Evolutionary conservation across 2,329 filamentous ascomycete genomes (phyloP).

Genomic region (Daldinia sp.): DNA sequence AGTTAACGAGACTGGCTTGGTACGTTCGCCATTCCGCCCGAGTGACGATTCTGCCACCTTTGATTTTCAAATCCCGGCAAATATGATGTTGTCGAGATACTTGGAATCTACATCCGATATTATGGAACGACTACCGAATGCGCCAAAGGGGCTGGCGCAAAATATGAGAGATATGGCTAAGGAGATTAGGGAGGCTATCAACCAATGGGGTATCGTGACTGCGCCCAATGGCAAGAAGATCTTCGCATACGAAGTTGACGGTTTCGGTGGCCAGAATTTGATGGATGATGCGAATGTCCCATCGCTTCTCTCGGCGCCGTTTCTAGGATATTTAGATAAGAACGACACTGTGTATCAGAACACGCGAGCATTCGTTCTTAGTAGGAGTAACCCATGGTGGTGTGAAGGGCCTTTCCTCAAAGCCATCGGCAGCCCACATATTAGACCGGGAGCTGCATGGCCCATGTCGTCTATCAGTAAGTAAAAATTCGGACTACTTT

Average conservation of each 20-base stretch:
- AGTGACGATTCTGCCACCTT: conserved; percentile 89
- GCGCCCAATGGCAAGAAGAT: conserved; percentile 59
- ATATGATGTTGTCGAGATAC: conserved; percentile 83
- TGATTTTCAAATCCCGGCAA: conserved; percentile 89
- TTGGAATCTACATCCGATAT: conserved; percentile 64
- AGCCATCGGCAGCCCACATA: conserved; percentile 76
- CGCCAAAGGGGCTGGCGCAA: conserved; percentile 58
- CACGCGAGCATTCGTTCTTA: conserved; percentile 82
- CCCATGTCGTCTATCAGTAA: conserved; percentile 64
- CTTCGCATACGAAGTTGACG: conserved; percentile 82
- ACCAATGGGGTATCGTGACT: conserved; percentile 75
- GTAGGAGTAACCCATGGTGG: conserved; percentile 83
- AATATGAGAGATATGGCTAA: conserved; percentile 70
- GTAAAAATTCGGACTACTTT: background rate
- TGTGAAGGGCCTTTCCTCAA: conserved; percentile 74
- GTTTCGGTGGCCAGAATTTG: conserved; percentile 73
- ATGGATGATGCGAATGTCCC: conserved; percentile 82
- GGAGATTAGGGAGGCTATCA: conserved; percentile 75
- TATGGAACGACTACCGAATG: conserved; percentile 58
- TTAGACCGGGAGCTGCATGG: conserved; percentile 71
- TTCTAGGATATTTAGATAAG: conserved; percentile 69
- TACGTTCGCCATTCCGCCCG: conserved; percentile 89
- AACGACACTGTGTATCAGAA: conserved; percentile 78
- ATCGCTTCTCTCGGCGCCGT: conserved; percentile 72
- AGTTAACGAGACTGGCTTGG: conserved; percentile 80